Conservation (phyloP, 129 eudicot genomes). For the Chrysanthemum seticuspe region DNA sequence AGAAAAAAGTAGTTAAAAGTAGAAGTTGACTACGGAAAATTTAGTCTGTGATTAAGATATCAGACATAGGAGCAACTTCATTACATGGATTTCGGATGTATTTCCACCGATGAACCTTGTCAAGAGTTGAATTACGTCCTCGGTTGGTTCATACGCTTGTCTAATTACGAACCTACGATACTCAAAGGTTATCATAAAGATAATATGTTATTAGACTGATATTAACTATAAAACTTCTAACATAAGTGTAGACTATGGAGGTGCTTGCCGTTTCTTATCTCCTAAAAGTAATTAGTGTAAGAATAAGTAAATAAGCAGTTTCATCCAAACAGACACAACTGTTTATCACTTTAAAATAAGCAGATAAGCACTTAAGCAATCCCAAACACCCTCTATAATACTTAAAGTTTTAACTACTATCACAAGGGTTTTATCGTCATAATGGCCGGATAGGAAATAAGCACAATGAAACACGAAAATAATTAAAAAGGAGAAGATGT, state of each 20-base stretch:
- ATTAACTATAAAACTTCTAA: neutral
- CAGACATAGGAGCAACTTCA: neutral
- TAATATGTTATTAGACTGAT: neutral
- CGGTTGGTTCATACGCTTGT: conserved; percentile 43
- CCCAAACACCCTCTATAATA: too few species aligned
- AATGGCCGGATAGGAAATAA: too few species aligned
- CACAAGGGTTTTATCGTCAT: too few species aligned
- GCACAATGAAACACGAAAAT: too few species aligned
- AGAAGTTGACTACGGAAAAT: neutral
- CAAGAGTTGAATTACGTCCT: conserved; percentile 48
- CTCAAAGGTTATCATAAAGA: neutral
- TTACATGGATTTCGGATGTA: conserved; percentile 60
- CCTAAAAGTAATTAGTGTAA: neutral
- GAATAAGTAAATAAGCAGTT: neutral
- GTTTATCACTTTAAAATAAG: too few species aligned
- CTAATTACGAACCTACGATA: conserved; percentile 54
- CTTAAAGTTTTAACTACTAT: too few species aligned
- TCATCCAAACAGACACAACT: neutral
- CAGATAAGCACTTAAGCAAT: too few species aligned
- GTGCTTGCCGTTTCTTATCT: neutral
- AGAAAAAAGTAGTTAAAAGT: neutral
- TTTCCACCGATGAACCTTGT: conserved; percentile 54
- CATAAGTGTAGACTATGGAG: neutral
- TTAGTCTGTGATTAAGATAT: conserved; percentile 5
- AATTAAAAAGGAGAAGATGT: neutral